These are phyloP conservation scores for Hypoxylon rubiginosum DNA, from an alignment of 2,329 filamentous ascomycete species.

Conservation along the genomic window DNA sequence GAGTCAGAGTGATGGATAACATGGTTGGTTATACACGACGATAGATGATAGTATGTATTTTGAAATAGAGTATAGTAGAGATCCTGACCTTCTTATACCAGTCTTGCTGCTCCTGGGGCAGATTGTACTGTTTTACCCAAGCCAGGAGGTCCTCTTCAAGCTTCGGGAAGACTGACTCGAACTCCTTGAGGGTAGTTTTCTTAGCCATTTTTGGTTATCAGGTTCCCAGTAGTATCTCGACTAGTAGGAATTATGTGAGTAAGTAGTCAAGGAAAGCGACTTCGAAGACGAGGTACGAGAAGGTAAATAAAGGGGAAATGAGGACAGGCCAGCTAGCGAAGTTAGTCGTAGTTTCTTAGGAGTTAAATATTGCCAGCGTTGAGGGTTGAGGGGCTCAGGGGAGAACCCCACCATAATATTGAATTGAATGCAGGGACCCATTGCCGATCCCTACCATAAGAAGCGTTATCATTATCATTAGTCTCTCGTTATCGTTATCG, in stretches of 20 bases:
- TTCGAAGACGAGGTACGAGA: background rate
- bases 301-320: background rate
- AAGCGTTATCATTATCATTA: background rate
- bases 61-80: conserved; percentile 5
- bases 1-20: conserved; percentile 31
- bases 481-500: background rate
- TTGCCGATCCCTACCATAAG: background rate
- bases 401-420: background rate
- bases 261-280: background rate
- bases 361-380: background rate
- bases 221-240: background rate
- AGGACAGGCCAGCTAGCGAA: background rate
- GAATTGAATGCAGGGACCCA: background rate
- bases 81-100: conserved; percentile 84
- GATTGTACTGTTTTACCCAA: conserved; percentile 83
- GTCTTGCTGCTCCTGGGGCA: conserved; percentile 82
- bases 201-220: conserved; percentile 69
- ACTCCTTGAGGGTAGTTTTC: conserved; percentile 84
- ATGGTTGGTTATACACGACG: background rate
- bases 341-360: no score
- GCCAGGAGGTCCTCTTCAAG: conserved; percentile 85
- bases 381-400: background rate
- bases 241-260: background rate
- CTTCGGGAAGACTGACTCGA: conserved; percentile 90
- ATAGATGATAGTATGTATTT: background rate